Base-by-base conservation (phyloP, 495 filamentous ascomycete species). In the Cercophora scortea region DNA sequence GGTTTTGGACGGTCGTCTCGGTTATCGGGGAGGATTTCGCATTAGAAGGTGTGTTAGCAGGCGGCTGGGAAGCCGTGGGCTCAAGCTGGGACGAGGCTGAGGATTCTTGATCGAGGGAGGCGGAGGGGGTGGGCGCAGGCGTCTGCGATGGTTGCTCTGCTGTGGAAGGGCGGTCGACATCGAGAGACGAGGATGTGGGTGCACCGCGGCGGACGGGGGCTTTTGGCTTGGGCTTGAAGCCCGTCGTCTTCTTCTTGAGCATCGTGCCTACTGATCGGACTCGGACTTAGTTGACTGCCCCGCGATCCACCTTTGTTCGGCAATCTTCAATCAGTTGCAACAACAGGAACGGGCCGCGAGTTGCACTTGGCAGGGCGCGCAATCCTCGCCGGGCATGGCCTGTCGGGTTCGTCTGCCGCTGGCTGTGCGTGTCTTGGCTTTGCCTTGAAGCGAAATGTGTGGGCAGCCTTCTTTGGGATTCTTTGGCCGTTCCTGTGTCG, bases 201-300 rank as follows among this genome's bases (percentile, higher is more conserved):
- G 43, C 42, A 13, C 47, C 53, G 15, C 60, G 60, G 19, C 60
- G 60, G 39, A 51, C 41, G 19, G 33, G 48, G 25, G 52, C 42
- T 42, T 49, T 58, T 42, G 54, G 61, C 56, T 73, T 72, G 12
- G 71, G 71, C 63, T 71, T 73, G 56, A 75, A 72, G 62, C 61
- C 67, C 49, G 65, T 1, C 16, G 7, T 57, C 47, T 72, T 74
- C 52, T 71, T 73, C 50, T 71, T 75, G 52, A 76, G 49, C 70
- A 77, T 72, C 5, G 25, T 46, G 61, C 54, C 17, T 32, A 41
- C 38, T n/a, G n/a, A n/a, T n/a, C n/a, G 6, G 38, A 41, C 38
- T 12, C 15, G 3, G 25, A 5, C 41, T 42, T 39, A 12, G 34
- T 8, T n/a, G 5, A 38, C 33, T 19, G 34, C 33, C 15, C 16